Conservation (phyloP, 441 rosid genomes). For the Adansonia gregorii region DNA sequence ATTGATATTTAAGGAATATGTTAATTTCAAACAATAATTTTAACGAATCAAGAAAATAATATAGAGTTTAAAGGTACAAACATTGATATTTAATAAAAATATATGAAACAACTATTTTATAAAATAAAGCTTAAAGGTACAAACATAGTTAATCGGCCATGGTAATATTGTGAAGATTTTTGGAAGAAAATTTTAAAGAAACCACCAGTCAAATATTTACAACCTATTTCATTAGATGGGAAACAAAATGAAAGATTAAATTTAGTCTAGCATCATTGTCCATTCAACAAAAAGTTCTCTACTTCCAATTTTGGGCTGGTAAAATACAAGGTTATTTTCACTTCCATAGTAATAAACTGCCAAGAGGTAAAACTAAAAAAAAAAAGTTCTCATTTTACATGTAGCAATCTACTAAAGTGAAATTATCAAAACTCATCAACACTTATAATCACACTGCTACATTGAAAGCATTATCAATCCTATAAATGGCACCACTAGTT, state of each 20-base stretch:
- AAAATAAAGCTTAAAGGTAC: too few relatives aligned
- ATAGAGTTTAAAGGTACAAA: too few relatives aligned
- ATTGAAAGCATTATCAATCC: too few relatives aligned
- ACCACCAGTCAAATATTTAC: not conserved
- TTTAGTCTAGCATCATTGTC: not conserved
- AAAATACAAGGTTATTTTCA: not conserved
- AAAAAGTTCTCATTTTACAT: not conserved
- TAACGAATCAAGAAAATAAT: too few relatives aligned
- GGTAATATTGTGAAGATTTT: not conserved
- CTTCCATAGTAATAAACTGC: not conserved
- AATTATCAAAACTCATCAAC: not conserved
- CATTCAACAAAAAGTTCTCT: not conserved
- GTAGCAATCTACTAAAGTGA: slow-evolving; percentile 13
- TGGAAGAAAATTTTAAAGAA: not conserved
- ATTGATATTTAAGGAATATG: too few relatives aligned
- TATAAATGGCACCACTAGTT: too few relatives aligned
- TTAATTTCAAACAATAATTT: too few relatives aligned
- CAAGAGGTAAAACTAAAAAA: not conserved
- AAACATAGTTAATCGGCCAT: not conserved
- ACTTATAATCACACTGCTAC: too few relatives aligned
- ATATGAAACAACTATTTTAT: too few relatives aligned
- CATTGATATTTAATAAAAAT: too few relatives aligned
- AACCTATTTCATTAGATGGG: not conserved
- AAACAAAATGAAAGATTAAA: too few relatives aligned
- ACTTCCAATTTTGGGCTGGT: not conserved